Evolutionary conservation across 139 green algal species (phyloP).

Genomic region (Chlamydomonas incerta): DNA sequence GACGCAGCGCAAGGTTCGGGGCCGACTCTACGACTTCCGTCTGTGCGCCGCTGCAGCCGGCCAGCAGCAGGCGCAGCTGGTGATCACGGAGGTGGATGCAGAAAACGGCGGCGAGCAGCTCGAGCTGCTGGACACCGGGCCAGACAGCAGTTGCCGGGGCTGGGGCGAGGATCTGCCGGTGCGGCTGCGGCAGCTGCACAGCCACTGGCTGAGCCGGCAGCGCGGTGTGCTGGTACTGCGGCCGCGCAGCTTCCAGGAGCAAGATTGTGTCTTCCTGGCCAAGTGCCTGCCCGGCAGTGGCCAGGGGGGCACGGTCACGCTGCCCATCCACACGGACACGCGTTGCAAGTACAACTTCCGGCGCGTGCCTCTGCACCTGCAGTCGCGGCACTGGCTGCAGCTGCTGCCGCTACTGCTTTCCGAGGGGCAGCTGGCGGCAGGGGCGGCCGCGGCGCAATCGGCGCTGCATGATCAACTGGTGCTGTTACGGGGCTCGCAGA

Average conservation of each 20-base stretch:
- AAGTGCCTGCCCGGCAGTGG: background rate
- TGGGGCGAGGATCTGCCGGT: conserved; percentile 54
- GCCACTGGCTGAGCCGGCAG: conserved; percentile 61
- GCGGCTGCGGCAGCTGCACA: conserved; percentile 53
- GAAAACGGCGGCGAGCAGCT: background rate
- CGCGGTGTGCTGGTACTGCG: conserved; percentile 49
- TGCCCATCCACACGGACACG: fast-evolving
- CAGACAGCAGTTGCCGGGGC: conserved; percentile 2
- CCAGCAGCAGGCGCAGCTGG: background rate
- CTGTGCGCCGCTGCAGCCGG: background rate
- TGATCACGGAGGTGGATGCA: conserved; percentile 52
- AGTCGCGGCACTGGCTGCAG: background rate
- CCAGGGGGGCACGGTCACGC: no score
- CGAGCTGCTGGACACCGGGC: conserved; percentile 52
- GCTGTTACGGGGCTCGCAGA: conserved; percentile 1
- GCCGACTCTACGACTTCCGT: conserved; percentile 2
- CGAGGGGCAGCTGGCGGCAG: background rate
- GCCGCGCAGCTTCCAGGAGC: conserved; percentile 46
- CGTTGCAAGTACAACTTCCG: background rate
- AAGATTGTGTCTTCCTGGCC: conserved; percentile 42
- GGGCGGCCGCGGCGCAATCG: no score
- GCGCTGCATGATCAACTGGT: conserved; percentile 44
- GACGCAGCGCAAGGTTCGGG: conserved; percentile 26
- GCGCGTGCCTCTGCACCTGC: conserved; percentile 14
- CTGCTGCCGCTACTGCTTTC: background rate